Conservation (phyloP, 2,329 filamentous ascomycete genomes). For the Lasiodiplodia hormozganensis region DNA sequence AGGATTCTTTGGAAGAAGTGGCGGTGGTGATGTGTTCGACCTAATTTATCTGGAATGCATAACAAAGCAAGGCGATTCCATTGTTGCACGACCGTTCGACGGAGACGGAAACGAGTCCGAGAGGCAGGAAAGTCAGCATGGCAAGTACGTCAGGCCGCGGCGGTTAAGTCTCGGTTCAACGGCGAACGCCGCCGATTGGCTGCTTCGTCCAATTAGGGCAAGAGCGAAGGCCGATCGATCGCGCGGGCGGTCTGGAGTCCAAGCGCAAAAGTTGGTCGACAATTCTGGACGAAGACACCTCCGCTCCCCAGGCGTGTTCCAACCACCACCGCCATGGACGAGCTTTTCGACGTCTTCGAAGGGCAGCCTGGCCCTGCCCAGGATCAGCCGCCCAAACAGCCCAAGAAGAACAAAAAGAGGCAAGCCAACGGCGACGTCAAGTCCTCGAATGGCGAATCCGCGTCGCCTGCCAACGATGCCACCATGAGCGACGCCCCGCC, state of each 20-base stretch:
- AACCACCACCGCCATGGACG: slow-evolving; percentile 45
- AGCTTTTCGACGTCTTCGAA: slow-evolving; percentile 55
- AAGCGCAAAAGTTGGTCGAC: slow-evolving; percentile 29
- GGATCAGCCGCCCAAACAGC: slow-evolving; percentile 31
- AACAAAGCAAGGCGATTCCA: background rate
- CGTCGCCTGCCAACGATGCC: slow-evolving; percentile 47
- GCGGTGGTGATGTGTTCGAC: background rate
- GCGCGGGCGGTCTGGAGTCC: slow-evolving; percentile 6
- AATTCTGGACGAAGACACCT: slow-evolving; percentile 15
- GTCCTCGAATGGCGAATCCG: slow-evolving; percentile 39
- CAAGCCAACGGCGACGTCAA: slow-evolving; percentile 83
- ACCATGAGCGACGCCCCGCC: slow-evolving; percentile 54
- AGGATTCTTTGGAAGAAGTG: background rate
- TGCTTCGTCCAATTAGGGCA: background rate
- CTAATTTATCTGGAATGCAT: background rate
- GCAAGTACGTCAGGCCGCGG: background rate
- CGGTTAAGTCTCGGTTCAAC: background rate
- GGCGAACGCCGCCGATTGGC: slow-evolving; percentile 6
- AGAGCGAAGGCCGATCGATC: slow-evolving; percentile 2
- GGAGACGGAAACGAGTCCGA: background rate
- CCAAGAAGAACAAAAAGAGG: slow-evolving; percentile 77
- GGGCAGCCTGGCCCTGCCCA: slow-evolving; percentile 40
- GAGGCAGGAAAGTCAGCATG: background rate
- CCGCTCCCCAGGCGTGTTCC: slow-evolving; percentile 9
- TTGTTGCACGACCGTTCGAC: background rate